Base-by-base conservation (phyloP, 805 yeast genomes). In the Starmerella roubikii region DNA sequence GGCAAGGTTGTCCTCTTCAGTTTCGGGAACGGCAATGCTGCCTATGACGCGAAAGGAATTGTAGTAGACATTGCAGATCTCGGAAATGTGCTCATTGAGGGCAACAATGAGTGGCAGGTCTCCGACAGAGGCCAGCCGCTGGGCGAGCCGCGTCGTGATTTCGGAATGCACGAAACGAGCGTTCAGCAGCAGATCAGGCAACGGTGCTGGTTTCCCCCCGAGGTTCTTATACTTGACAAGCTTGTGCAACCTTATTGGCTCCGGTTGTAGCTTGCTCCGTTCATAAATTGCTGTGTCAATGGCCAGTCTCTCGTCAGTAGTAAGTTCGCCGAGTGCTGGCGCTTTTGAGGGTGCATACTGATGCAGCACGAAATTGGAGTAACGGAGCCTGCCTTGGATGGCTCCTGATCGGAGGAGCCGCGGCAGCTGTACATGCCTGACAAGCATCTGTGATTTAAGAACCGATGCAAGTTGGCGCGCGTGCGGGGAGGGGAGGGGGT, bases 11-110 rank as follows among this genome's bases (percentile, higher is more conserved):
- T 78, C 76, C 34, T 68, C 69, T 13, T 67, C 41, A 5, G 74
- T 71, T 44, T 58, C 50, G 6, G 74, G 66, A 30, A 67, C 54
- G 38, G 62, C 56, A 34, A 66, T 61, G 2, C 62, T 53, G 19
- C 70, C 50, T 36, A 76, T 50, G 4, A 69, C 62, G 36, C 70
- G 62, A 62, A 84, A 69, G 2, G 94, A 77, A 41, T 73, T 66
- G 46, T 83, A 62, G 60, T 88, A 88, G 34, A 77, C 60, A 50
- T 72, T 67, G 62, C 84, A 83, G 18, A 81, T 77, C 49, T 72
- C 73, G 10, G 88, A 78, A 37, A 88, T 77, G 51, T 82, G 74
- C 5, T 96, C 96, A 55, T 88, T 88, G 45, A 88, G 59, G 40
- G 85, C 78, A 34, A 78, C 84, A 49, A 86, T 69, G 56, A 84